Evolutionary conservation across 441 rosid species (phyloP), one percentile per base, ranked within the genome.

Genomic region (Adansonia madagascariensis): DNA sequence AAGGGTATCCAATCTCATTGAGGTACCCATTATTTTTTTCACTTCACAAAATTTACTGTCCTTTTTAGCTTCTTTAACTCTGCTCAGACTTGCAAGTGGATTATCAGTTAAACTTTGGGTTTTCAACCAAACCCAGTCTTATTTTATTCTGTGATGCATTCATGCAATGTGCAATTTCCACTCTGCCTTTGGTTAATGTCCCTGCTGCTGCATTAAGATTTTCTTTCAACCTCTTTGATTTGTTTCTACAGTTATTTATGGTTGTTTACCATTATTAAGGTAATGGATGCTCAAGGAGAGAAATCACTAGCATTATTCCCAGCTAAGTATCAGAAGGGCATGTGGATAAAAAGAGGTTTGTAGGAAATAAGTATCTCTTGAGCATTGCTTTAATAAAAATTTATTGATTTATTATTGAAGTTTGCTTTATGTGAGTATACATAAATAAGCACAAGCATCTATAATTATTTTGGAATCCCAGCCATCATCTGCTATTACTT

Each of bases 291-390:
- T n/a, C 81, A 82, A 81, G 97, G 95, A 71, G 88, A 84, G 74
- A 90, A 86, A 80, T 91, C 94, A 15, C 79, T 96, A 74, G 97
- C 98, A 6, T 69, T 94, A 64, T 89, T 96, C 82, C 98, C 98
- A 12, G 98, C 97, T 14, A 95, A 94, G 80, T 93, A 94, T 83
- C 96, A 91, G 61, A 94, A 86, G 90, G 89, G 90, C 86, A 90
- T 90, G 92, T 93, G 96, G 97, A 93, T 92, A 67, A 95, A 91
- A 85, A 82, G 86, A 86, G 94, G 95, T 92, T 78, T 14, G 69
- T 71, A 81, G 31, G 4, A 53, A 17, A n/a, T 39, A 24, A 39
- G n/a, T 8, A 11, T 71, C 44, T 17, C 50, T 17, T 76, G 49
- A 10, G n/a, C n/a, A 72, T 72, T 43, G 43, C 22, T 60, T 63